Evolutionary conservation across 2,329 filamentous ascomycete species (phyloP).

Genomic region (Teratosphaeriaceae sp.): DNA sequence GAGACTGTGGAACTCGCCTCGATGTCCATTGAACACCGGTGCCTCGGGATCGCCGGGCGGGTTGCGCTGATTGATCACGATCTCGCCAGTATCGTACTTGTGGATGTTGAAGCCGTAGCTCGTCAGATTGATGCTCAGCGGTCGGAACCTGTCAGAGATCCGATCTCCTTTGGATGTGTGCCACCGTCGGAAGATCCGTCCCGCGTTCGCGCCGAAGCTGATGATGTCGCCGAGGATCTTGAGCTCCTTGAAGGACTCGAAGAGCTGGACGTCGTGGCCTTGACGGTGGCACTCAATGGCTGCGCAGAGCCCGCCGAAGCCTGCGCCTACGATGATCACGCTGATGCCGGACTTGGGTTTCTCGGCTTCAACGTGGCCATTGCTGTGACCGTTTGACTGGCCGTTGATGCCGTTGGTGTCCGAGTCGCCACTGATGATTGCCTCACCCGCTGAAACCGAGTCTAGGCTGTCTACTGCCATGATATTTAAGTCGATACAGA

Average conservation of each 20-base stretch:
- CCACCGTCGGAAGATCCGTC: constrained; percentile 56
- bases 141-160: constrained; percentile 23
- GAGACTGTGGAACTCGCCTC: constrained; percentile 26
- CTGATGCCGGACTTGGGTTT: constrained; percentile 42
- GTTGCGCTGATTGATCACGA: constrained; percentile 48
- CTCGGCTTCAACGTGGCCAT: neutral
- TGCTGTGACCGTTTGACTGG: constrained; percentile 3
- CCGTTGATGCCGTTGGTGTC: constrained; percentile 7
- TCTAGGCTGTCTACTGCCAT: neutral
- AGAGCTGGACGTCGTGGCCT: constrained; percentile 52
- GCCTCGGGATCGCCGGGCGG: constrained; percentile 8
- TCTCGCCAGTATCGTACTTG: constrained; percentile 26
- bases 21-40: constrained; percentile 26
- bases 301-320: constrained; percentile 55
- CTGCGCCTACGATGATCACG: constrained; percentile 48
- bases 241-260: constrained; percentile 51
- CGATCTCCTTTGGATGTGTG: constrained; percentile 6
- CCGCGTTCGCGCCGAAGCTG: constrained; percentile 54
- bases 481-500: neutral
- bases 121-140: constrained; percentile 22
- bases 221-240: constrained; percentile 56
- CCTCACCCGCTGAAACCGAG: constrained; percentile 10
- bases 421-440: constrained; percentile 6
- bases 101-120: constrained; percentile 16
- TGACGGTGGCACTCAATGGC: constrained; percentile 58